Evolutionary conservation across 345 rosid genomes (phyloP).

Genomic region (Populus simonii): DNA sequence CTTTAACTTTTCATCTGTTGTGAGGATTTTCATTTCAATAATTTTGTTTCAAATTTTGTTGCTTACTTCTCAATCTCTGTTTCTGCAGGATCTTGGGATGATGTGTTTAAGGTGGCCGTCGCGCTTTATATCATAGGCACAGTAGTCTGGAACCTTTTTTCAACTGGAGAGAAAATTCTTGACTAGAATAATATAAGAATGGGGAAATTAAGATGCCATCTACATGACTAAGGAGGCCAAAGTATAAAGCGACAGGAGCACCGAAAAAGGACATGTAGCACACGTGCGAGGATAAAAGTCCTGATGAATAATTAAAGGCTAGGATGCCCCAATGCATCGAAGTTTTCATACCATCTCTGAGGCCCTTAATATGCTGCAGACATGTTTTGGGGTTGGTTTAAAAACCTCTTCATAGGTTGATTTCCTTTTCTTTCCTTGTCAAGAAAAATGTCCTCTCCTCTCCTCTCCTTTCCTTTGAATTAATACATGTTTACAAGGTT

Average conservation of each 20-base stretch:
- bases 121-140: constrained; percentile 75
- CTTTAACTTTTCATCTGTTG: not conserved
- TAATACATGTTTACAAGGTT: too few species aligned
- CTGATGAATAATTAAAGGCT: constrained; percentile 9
- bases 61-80: not conserved
- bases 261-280: not conserved
- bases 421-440: not conserved
- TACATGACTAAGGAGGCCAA: not conserved
- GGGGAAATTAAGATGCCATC: not conserved
- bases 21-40: not conserved
- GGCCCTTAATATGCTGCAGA: constrained; percentile 12
- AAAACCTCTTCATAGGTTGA: constrained; percentile 9
- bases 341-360: constrained; percentile 17
- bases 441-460: not conserved
- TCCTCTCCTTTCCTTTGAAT: constrained; percentile 3
- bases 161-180: constrained; percentile 83
- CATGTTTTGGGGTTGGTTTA: constrained; percentile 14
- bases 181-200: constrained; percentile 40
- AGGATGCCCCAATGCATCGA: constrained; percentile 2
- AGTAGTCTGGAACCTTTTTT: constrained; percentile 80
- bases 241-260: constrained; percentile 14
- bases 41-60: not conserved
- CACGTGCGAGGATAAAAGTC: not conserved
- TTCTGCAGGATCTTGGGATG: constrained; percentile 86
- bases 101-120: constrained; percentile 91